Evolutionary conservation across 106 monocot genomes (phyloP).

Genomic region (Ottelia alismoides): DNA sequence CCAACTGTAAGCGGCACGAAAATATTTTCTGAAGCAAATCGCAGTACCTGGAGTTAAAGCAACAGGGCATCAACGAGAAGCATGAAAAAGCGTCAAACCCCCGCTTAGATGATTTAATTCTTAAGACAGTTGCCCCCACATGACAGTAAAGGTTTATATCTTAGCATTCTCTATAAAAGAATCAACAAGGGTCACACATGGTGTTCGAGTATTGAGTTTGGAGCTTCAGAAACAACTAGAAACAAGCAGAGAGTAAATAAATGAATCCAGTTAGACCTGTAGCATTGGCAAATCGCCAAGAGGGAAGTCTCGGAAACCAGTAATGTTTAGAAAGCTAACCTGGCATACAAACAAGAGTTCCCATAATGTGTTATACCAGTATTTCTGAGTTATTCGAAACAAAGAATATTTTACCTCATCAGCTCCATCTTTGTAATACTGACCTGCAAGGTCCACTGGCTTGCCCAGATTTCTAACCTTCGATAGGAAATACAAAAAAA

Average conservation of each 20-base stretch:
- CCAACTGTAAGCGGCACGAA: slow-evolving; percentile 98
- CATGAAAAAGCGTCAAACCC: too few species aligned
- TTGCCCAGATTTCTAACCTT: slow-evolving; percentile 98
- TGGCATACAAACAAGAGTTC: slow-evolving; percentile 19
- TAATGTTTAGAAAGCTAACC: slow-evolving; percentile 95
- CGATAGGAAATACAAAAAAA: too few species aligned
- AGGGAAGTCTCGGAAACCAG: slow-evolving; percentile 97
- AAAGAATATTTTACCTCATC: slow-evolving; percentile 54
- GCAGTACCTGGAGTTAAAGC: slow-evolving; percentile 43
- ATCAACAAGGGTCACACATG: neutral
- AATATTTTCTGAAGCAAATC: slow-evolving; percentile 80
- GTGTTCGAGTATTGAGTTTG: neutral
- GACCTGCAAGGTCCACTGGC: slow-evolving; percentile 89
- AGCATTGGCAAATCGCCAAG: slow-evolving; percentile 93
- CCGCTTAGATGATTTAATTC: too few species aligned
- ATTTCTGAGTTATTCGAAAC: neutral
- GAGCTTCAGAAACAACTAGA: neutral
- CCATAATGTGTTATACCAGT: neutral
- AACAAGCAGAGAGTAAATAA: neutral
- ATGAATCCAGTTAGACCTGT: slow-evolving; percentile 50
- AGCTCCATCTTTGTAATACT: slow-evolving; percentile 97
- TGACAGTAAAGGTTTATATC: too few species aligned
- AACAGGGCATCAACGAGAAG: too few species aligned
- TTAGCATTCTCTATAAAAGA: neutral
- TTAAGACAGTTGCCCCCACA: too few species aligned